A percentile compares a stretch with the other conserved stretches of the same genome.
These are phyloP conservation scores for Phoenix roebelenii DNA, from an alignment of 176 grass and related monocot species.

Conservation along the genomic window DNA sequence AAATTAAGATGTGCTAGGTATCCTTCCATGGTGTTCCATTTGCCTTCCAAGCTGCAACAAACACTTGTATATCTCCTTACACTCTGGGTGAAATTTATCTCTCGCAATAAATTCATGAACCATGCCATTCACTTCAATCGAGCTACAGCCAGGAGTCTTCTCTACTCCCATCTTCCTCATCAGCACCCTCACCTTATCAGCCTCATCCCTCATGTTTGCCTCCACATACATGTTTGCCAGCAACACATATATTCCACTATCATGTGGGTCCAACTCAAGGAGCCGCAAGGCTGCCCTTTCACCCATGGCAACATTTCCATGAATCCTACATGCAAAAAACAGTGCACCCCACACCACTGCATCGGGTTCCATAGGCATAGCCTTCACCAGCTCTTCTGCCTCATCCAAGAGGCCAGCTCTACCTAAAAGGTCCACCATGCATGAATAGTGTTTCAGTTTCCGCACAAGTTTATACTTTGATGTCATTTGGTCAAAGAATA, in stretches of 20 bases:
- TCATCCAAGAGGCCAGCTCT: slow-evolving; percentile 54
- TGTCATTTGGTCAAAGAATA: slow-evolving; percentile 43
- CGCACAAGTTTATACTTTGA: slow-evolving; percentile 47
- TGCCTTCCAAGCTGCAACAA: slow-evolving; percentile 40
- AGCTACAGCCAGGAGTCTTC: slow-evolving; percentile 77
- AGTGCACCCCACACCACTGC: slow-evolving; percentile 60
- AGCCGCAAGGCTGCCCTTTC: slow-evolving; percentile 57
- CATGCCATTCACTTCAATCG: slow-evolving; percentile 60
- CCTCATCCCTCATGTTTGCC: slow-evolving; percentile 59
- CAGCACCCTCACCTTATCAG: slow-evolving; percentile 55
- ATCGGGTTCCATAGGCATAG: slow-evolving; percentile 61
- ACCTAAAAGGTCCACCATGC: slow-evolving; percentile 78
- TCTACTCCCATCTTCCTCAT: slow-evolving; percentile 67
- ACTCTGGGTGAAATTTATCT: slow-evolving; percentile 43
- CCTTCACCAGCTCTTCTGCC: slow-evolving; percentile 61
- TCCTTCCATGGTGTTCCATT: slow-evolving; percentile 20
- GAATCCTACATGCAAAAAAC: slow-evolving; percentile 77
- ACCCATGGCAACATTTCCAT: slow-evolving; percentile 53
- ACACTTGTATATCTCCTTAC: slow-evolving; percentile 46
- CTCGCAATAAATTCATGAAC: slow-evolving; percentile 72
- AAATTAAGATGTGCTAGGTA: neutral
- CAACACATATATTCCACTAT: slow-evolving; percentile 69
- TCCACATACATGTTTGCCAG: slow-evolving; percentile 72
- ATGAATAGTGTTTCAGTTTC: slow-evolving; percentile 75
- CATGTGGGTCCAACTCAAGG: slow-evolving; percentile 52